phyloP scores from a whole-genome alignment of 1,139 yeast genomes.

The Scheffersomyces insectosa region DNA sequence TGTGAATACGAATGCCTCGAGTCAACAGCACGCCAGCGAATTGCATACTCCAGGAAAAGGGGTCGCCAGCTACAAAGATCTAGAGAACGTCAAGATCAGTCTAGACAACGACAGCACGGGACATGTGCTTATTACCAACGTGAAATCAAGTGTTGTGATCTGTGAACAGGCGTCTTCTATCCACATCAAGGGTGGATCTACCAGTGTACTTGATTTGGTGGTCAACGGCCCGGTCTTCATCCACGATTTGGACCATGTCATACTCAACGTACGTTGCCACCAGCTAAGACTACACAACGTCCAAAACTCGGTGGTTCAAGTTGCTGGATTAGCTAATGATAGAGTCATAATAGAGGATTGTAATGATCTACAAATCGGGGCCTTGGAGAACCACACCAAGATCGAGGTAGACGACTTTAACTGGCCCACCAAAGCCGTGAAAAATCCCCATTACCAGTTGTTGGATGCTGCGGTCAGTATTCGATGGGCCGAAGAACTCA shows the following conservation, averaged over 20 bases:
- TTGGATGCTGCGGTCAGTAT: not conserved
- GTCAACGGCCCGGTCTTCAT: slow-evolving; percentile 37
- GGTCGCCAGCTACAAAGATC: too few relatives aligned
- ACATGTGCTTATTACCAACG: not conserved
- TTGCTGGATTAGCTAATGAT: slow-evolving; percentile 20
- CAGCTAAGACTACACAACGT: slow-evolving; percentile 42
- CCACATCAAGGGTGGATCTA: slow-evolving; percentile 21
- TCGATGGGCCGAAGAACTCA: not conserved
- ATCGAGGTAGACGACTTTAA: slow-evolving; percentile 27
- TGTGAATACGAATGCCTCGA: too few relatives aligned
- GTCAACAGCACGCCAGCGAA: too few relatives aligned
- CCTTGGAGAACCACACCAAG: slow-evolving; percentile 1
- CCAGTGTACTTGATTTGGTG: slow-evolving; percentile 19
- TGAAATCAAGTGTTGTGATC: not conserved
- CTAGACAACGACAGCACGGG: not conserved
- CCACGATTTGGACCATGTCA: slow-evolving; percentile 23
- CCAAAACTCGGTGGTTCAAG: slow-evolving; percentile 20
- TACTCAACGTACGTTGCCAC: slow-evolving; percentile 33
- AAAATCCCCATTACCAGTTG: slow-evolving; percentile 17
- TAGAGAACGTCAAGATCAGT: too few relatives aligned
- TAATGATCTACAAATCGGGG: slow-evolving; percentile 16
- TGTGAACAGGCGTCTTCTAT: slow-evolving; percentile 15
- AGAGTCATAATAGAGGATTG: slow-evolving; percentile 39
- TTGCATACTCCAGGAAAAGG: too few relatives aligned
- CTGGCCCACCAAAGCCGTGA: slow-evolving; percentile 19